Evolutionary conservation across 768 basidiomycete genomes (phyloP), one percentile per base, ranked within the genome.

Genomic region (Hemileccinum rubropunctum): DNA sequence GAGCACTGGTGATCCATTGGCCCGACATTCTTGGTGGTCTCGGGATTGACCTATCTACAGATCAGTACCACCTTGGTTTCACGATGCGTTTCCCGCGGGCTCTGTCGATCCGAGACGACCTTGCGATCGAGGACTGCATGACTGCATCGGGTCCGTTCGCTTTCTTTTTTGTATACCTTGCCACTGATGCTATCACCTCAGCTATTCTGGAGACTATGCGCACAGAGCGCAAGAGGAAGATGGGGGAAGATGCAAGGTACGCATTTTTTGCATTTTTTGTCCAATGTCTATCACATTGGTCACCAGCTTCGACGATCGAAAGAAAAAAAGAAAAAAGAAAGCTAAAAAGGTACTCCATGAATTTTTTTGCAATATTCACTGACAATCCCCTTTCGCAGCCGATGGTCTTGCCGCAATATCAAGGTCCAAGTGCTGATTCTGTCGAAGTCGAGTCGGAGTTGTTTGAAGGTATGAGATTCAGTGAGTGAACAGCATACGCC

Each of bases 61-160:
- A 92, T 57, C 84, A 84, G 58, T 98, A 91, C 59, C 87, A 88
- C 45, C 66, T 93, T 55, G 88, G 86, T 4, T 82, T 86, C 54
- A 98, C 95, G 0, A 87, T 99, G 83, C 85, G 97, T 18, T 99
- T 99, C 63, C 95, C 97, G 39, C 81, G 95, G 49, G 92, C 90
- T 14, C 59, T 91, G 40, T 63, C 69, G 3, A 91, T 95, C 52
- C 81, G 91, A 20, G 88, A 90, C 43, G 93, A 97, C 59, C 74
- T 91, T 17, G 77, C 65, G 30, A 71, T 82, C 36, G 79, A 78
- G 1, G 90, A 92, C 59, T 91, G 88, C 64, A 78, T 86, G 79
- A 74, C 80, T 10, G 83, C 83, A 1, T 76, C 82, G 40, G 81
- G 90, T 87, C 50, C 15, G 54, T 42, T 42, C n/a, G 36, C 17